A percentile compares a stretch with the other conserved stretches of the same genome.
phyloP scores from a whole-genome alignment of 2,329 filamentous ascomycete species.

The Botrytis byssoidea region DNA sequence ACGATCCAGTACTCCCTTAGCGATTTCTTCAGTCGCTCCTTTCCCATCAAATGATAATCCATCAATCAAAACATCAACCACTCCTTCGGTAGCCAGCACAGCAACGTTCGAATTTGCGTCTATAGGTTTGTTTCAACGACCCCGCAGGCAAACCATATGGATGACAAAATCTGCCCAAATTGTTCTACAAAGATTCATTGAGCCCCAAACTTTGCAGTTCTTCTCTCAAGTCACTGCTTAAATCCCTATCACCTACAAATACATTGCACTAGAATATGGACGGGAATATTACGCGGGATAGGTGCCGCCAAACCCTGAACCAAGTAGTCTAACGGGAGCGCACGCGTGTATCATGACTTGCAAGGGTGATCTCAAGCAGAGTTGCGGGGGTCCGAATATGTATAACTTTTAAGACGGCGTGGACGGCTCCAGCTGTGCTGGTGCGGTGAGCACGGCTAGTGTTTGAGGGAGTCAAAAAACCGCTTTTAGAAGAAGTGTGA shows the following conservation, averaged over 20 bases:
- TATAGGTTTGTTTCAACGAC: slow-evolving; percentile 38
- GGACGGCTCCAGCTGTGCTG: slow-evolving; percentile 22
- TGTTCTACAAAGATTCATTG: slow-evolving; percentile 39
- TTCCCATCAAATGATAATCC: slow-evolving; percentile 1
- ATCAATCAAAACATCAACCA: slow-evolving; percentile 19
- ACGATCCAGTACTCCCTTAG: background rate
- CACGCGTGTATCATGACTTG: slow-evolving; percentile 27
- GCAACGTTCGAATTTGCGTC: slow-evolving; percentile 37
- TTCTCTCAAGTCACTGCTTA: slow-evolving; percentile 33
- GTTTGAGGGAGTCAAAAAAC: background rate
- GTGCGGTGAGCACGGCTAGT: slow-evolving; percentile 7
- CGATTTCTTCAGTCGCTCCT: background rate
- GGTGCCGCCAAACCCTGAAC: slow-evolving; percentile 26
- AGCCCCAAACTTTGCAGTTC: slow-evolving; percentile 41
- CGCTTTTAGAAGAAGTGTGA: background rate
- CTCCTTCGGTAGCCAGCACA: slow-evolving; percentile 14
- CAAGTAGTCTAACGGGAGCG: slow-evolving; percentile 20
- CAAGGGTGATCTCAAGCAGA: slow-evolving; percentile 28
- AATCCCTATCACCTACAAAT: slow-evolving; percentile 36
- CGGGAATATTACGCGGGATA: slow-evolving; percentile 40
- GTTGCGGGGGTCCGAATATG: slow-evolving; percentile 40
- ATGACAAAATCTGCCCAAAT: slow-evolving; percentile 38
- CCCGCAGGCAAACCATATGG: slow-evolving; percentile 24
- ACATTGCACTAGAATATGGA: slow-evolving; percentile 40
- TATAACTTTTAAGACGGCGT: slow-evolving; percentile 39